These are phyloP conservation scores for Coprinopsis marcescibilis DNA, from an alignment of 768 basidiomycete genomes.

Conservation along the genomic window DNA sequence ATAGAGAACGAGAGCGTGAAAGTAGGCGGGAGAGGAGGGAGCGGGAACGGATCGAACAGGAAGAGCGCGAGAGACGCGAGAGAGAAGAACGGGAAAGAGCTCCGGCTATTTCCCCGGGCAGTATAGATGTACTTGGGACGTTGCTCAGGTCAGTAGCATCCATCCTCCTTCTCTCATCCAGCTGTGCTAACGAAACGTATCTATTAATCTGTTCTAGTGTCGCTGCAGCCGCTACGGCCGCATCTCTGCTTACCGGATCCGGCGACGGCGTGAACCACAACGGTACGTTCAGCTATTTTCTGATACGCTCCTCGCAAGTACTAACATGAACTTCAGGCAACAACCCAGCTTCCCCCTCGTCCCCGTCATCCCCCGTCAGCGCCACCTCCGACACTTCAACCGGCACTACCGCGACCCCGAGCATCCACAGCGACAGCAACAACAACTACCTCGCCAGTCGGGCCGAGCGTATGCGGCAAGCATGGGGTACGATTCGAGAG, in stretches of 20 bases:
- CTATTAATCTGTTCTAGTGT: slow-evolving; percentile 47
- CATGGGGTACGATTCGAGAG: slow-evolving; percentile 66
- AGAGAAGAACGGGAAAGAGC: slow-evolving; percentile 11
- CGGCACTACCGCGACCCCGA: neutral
- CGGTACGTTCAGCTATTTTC: slow-evolving; percentile 41
- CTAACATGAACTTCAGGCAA: too few species aligned
- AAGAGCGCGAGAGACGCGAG: neutral
- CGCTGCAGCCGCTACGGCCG: slow-evolving; percentile 88
- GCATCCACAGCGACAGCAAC: neutral
- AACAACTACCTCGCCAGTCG: slow-evolving; percentile 20
- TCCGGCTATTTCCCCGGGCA: slow-evolving; percentile 55
- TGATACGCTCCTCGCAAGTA: neutral
- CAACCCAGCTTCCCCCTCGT: too few species aligned
- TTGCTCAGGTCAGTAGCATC: slow-evolving; percentile 56
- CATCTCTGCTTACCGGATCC: slow-evolving; percentile 72
- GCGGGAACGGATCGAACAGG: too few species aligned
- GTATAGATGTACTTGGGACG: slow-evolving; percentile 81
- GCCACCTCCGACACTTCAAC: neutral
- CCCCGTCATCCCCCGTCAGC: neutral
- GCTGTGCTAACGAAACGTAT: neutral
- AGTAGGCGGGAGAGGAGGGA: too few species aligned
- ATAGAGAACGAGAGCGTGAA: too few species aligned
- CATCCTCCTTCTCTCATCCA: neutral
- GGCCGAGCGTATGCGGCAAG: slow-evolving; percentile 51
- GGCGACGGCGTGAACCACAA: slow-evolving; percentile 57